Base-by-base conservation (phyloP, 1,139 yeast species). In the Kodamaea alishanica region DNA sequence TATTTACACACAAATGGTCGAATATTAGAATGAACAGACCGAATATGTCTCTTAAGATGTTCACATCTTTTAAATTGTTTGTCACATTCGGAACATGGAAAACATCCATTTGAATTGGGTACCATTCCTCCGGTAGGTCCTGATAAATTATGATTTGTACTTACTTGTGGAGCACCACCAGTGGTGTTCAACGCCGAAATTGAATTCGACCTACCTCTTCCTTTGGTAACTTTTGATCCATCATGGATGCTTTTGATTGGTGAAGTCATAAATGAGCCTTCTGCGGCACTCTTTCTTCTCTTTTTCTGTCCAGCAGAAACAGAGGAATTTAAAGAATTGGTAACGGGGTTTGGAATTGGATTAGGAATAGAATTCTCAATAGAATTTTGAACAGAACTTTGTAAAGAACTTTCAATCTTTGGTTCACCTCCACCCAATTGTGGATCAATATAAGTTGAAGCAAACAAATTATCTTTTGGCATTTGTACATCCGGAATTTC, bases 11-110 rank as follows among this genome's bases (percentile, higher is more conserved):
- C 74, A 56, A 68, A 72, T 1, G 78, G 77, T 24, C 76, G 56
- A 38, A 69, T 67, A 46, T 69, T 70, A 10, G 73, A 67, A 51
- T 72, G 78, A 24, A 73, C 78, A 4, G 75, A 68, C 41, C 78
- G 51, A 32, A 68, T 62, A 47, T 73, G 77, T 41, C 77, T 56
- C 52, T 72, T 72, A 47, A 73, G 58, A 53, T 73, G 78, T 50
- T 73, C 78, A 28, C 70, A 66, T 37, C 78, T 54, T 50, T 72
- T 70, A 54, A 72, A 72, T 44, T 67, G 71, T 50, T 72, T 73
- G 31, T 58, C 62, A 51, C 78, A 73, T 38, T 68, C 67, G 4
- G 66, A 63, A 50, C 78, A 73, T 15, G 73, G 72, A 51, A 71
- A 73, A 6, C 73, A 43, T 2, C 51, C 52, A 24, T 46, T 45